phyloP scores from a whole-genome alignment of 768 basidiomycete genomes.

The Mycena floridula region DNA sequence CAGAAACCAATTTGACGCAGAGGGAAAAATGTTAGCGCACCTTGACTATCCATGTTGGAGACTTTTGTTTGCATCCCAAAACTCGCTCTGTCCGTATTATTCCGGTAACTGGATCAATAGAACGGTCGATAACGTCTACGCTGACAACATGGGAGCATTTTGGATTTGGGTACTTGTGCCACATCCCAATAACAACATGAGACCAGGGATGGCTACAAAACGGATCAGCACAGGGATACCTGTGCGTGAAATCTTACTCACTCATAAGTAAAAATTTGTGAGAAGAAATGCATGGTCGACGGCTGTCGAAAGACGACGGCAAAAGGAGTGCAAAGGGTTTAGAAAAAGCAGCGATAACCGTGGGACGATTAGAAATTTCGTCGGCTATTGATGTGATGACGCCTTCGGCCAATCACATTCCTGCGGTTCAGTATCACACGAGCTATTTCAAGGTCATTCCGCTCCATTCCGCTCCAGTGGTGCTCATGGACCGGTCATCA shows the following conservation, averaged over 20 bases:
- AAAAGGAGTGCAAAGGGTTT: too few species aligned
- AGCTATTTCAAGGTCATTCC: too few species aligned
- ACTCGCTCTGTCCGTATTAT: constrained; percentile 89
- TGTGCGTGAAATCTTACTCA: constrained; percentile 32
- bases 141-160: constrained; percentile 86
- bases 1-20: constrained; percentile 1
- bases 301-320: too few species aligned
- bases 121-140: constrained; percentile 81
- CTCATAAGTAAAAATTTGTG: constrained; percentile 81
- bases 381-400: too few species aligned
- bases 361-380: too few species aligned
- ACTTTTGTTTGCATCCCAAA: constrained; percentile 86
- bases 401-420: too few species aligned
- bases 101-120: constrained; percentile 77
- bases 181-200: constrained; percentile 89
- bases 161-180: constrained; percentile 95
- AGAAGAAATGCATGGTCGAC: constrained; percentile 88
- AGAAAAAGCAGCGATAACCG: too few species aligned
- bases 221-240: constrained; percentile 6
- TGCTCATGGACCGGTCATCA: too few species aligned
- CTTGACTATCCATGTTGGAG: constrained; percentile 90
- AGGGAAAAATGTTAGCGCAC: constrained; percentile 30
- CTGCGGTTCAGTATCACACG: too few species aligned
- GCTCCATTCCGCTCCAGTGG: too few species aligned
- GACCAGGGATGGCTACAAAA: constrained; percentile 75